Conservation (phyloP, 805 yeast genomes). For the Maudiozyma bulderi region DNA sequence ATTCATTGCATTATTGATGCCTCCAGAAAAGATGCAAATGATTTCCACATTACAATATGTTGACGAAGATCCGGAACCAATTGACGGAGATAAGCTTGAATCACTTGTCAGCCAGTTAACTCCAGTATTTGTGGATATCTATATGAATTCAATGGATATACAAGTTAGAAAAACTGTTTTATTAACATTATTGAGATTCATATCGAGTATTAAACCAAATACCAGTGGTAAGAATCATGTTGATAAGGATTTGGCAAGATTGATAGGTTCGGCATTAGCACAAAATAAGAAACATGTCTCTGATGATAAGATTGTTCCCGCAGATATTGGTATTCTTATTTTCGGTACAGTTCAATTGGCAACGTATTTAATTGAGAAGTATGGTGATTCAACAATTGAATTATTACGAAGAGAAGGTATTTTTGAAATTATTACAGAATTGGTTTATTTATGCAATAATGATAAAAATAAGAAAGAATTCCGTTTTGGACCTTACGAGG, state of each 20-base stretch:
- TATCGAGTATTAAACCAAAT: constrained; percentile 31
- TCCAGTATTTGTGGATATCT: constrained; percentile 49
- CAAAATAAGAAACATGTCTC: constrained; percentile 35
- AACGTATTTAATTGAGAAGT: constrained; percentile 34
- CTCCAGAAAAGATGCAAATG: constrained; percentile 30
- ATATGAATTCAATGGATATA: constrained; percentile 63
- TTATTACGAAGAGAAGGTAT: constrained; percentile 63
- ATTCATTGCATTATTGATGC: constrained; percentile 50
- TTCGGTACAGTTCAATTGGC: constrained; percentile 45
- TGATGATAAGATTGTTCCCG: constrained; percentile 9
- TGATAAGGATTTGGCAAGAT: constrained; percentile 32
- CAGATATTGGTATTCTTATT: constrained; percentile 35
- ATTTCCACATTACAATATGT: constrained; percentile 18
- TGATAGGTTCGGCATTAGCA: constrained; percentile 54
- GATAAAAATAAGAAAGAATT: too few species aligned
- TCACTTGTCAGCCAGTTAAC: constrained; percentile 39
- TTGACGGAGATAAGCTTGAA: constrained; percentile 16
- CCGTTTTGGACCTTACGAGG: constrained; percentile 5
- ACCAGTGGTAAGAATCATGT: constrained; percentile 27
- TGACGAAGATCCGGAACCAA: constrained; percentile 1
- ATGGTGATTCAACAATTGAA: constrained; percentile 35
- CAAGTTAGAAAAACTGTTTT: constrained; percentile 50
- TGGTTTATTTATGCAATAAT: constrained; percentile 4
- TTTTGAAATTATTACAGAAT: constrained; percentile 9
- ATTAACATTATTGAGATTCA: constrained; percentile 43